These are phyloP conservation scores for Diaporthe amygdali DNA, from an alignment of 2,329 filamentous ascomycete species.

Conservation along the genomic window DNA sequence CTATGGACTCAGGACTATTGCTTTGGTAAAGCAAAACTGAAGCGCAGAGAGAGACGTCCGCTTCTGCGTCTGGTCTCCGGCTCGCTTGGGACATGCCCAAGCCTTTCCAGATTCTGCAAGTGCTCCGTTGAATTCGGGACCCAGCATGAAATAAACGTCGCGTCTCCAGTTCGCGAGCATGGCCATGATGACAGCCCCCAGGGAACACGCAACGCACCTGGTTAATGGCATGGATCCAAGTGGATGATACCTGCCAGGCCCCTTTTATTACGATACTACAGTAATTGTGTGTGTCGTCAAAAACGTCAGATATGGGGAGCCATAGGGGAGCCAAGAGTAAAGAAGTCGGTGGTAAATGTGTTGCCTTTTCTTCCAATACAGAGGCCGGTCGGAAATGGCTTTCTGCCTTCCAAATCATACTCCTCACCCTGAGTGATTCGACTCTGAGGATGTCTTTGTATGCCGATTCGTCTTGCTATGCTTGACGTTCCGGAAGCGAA, in stretches of 20 bases:
- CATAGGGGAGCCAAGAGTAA: neutral
- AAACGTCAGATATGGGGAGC: neutral
- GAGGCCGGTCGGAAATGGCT: neutral
- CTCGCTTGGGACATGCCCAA: neutral
- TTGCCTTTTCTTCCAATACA: neutral
- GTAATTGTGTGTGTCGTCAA: neutral
- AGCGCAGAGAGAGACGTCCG: neutral
- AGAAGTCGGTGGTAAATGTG: neutral
- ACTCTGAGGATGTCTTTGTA: neutral
- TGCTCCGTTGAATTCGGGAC: neutral
- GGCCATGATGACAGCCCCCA: neutral
- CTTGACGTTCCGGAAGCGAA: neutral
- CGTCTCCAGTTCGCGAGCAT: neutral
- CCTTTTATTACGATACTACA: slow-evolving; percentile 17
- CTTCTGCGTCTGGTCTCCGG: neutral
- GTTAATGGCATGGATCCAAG: slow-evolving; percentile 8
- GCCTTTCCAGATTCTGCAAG: neutral
- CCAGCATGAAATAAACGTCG: neutral
- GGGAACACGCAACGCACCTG: neutral
- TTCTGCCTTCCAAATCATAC: neutral
- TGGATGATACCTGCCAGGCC: slow-evolving; percentile 9
- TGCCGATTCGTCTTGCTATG: neutral
- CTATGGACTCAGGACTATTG: neutral
- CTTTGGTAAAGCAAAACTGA: neutral
- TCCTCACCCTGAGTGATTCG: neutral